Evolutionary conservation across 768 basidiomycete genomes (phyloP), one percentile per base, ranked within the genome.

Genomic region (Boletus subparvulus): DNA sequence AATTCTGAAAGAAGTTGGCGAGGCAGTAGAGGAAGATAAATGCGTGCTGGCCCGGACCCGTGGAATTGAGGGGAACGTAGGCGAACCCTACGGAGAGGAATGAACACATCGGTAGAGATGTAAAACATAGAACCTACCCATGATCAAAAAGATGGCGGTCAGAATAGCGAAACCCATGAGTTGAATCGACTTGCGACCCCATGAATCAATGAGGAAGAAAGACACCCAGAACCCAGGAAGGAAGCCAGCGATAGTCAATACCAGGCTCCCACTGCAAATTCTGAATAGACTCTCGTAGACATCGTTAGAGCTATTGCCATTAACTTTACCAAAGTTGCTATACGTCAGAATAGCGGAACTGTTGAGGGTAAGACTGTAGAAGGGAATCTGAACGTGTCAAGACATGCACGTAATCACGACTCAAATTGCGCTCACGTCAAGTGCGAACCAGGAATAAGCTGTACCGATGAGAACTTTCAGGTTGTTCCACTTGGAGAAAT

Each of bases 281-380:
- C 59, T 58, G 42, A 69, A 50, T 37, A 69, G 64, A 48, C 64
- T 66, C n/a, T 64, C 12, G 13, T 67, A 67, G 33, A 69, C 59
- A 16, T 56, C 56, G 9, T 50, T 1, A 4, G 66, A 11, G 19
- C 32, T 54, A 26, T 47, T 30, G 11, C 61, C 67, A 4, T 17
- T 50, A 9, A 85, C 74, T 21, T 75, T 75, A 43, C 92, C 92
- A 70, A 72, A 65, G 55, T 86, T 82, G 68, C 92, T 93, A 28
- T 87, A 81, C 47, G 76, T 72, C 44, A 95, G 77, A 60, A 95
- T 87, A 68, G 86, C 83, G 44, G 83, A 78, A 2, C 84, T 88
- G 74, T 95, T 95, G 43, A 96, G 80, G 50, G 89, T 86, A 39
- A 96, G 81, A 47, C 89, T 90, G 70, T 94, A 93, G 76, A 93